phyloP scores from a whole-genome alignment of 78 protist genomes.

The Dictyostelium citrinum region DNA sequence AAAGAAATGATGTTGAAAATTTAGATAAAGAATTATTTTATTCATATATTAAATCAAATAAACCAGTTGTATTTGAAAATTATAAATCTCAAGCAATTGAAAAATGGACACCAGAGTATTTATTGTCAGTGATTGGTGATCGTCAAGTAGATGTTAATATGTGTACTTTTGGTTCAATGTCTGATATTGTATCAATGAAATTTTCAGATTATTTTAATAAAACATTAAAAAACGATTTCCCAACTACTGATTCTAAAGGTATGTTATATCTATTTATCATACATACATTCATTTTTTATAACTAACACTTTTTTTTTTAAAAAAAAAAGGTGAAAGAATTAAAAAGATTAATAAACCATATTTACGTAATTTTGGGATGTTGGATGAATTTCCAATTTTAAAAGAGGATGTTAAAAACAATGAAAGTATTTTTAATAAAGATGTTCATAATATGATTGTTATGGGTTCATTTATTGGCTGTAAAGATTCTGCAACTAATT shows the following conservation, averaged over 20 bases:
- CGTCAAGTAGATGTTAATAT: conserved; percentile 33
- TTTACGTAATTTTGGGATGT: conserved; percentile 23
- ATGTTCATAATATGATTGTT: conserved; percentile 28
- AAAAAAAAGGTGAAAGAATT: neutral
- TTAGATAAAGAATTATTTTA: conserved; percentile 13
- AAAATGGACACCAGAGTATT: conserved; percentile 39
- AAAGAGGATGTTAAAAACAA: conserved; percentile 19
- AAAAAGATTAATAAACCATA: conserved; percentile 21
- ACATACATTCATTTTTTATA: too few species aligned
- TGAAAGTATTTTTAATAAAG: neutral
- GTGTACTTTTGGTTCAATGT: conserved; percentile 66
- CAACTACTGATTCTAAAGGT: neutral
- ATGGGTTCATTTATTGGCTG: conserved; percentile 50
- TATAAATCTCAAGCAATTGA: conserved; percentile 2
- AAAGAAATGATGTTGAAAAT: neutral
- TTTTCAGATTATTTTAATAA: conserved; percentile 21
- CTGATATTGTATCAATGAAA: conserved; percentile 14
- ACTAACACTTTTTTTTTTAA: too few species aligned
- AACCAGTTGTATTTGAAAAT: conserved; percentile 38
- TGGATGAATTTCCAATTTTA: conserved; percentile 39
- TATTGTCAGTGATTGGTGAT: conserved; percentile 22
- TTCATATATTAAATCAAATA: conserved; percentile 2
- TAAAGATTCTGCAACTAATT: conserved; percentile 1
- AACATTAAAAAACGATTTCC: neutral
- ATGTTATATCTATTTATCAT: too few species aligned